These are phyloP conservation scores for Cucumis cinereus DNA, from an alignment of 306 rosid genomes.

Conservation along the genomic window DNA sequence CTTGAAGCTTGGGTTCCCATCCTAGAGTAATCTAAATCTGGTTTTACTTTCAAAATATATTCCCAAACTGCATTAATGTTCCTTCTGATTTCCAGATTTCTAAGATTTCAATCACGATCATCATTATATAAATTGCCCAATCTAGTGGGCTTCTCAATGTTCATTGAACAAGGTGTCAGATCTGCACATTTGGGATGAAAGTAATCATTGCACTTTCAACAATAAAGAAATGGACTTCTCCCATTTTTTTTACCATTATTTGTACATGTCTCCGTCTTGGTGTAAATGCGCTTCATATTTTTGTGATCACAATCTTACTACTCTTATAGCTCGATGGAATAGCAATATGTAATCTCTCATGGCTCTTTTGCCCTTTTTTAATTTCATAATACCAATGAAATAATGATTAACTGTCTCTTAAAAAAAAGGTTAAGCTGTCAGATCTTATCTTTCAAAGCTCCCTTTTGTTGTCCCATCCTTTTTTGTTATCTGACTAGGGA, in stretches of 20 bases:
- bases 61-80: neutral
- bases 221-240: too few relatives aligned
- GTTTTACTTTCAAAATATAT: neutral
- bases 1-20: neutral
- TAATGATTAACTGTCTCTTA: too few relatives aligned
- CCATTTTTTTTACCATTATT: too few relatives aligned
- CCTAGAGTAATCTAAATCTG: neutral
- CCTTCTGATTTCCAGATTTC: neutral
- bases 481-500: neutral
- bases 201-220: too few relatives aligned
- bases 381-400: too few relatives aligned
- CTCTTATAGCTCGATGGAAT: too few relatives aligned
- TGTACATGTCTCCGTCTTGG: too few relatives aligned
- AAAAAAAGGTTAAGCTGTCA: neutral
- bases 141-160: neutral
- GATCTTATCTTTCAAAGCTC: neutral
- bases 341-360: too few relatives aligned
- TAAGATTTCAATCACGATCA: neutral
- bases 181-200: too few relatives aligned
- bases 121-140: neutral
- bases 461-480: neutral
- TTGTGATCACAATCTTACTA: too few relatives aligned
- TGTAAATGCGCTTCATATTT: too few relatives aligned
- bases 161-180: neutral
- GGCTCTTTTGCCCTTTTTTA: too few relatives aligned